Evolutionary conservation across 768 basidiomycete genomes (phyloP).

Genomic region (Obba rivulosa): DNA sequence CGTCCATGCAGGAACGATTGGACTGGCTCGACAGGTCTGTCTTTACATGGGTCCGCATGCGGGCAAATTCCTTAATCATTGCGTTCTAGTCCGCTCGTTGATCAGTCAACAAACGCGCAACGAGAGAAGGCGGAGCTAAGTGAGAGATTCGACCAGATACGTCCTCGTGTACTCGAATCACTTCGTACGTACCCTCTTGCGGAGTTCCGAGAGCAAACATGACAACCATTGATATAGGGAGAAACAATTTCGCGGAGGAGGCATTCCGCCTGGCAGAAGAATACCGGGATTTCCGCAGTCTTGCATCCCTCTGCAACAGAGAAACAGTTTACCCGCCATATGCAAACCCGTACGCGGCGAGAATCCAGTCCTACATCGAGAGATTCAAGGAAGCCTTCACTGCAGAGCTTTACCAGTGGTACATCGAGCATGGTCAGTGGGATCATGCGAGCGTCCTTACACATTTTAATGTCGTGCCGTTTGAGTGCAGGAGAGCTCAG

Average conservation of each 20-base stretch:
- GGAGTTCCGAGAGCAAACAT: neutral
- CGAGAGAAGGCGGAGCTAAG: constrained; percentile 56
- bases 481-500: constrained; percentile 62
- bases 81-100: constrained; percentile 37
- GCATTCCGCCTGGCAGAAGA: constrained; percentile 84
- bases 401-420: constrained; percentile 88
- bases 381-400: constrained; percentile 81
- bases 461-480: neutral
- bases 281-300: constrained; percentile 78
- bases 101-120: constrained; percentile 42
- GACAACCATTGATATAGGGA: constrained; percentile 39
- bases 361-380: constrained; percentile 70
- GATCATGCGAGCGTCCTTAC: too few species aligned
- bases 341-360: constrained; percentile 54
- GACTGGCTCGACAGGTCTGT: constrained; percentile 57
- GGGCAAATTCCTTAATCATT: neutral
- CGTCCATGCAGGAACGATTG: constrained; percentile 61
- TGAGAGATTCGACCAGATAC: constrained; percentile 62
- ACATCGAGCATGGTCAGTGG: constrained; percentile 76
- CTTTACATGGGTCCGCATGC: neutral
- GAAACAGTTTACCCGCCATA: constrained; percentile 58
- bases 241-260: constrained; percentile 55
- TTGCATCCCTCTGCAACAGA: constrained; percentile 80
- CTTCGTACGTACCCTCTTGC: constrained; percentile 51
- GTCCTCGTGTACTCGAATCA: constrained; percentile 74